Conservation (phyloP, 805 yeast species). For the Candida hispaniensis region DNA sequence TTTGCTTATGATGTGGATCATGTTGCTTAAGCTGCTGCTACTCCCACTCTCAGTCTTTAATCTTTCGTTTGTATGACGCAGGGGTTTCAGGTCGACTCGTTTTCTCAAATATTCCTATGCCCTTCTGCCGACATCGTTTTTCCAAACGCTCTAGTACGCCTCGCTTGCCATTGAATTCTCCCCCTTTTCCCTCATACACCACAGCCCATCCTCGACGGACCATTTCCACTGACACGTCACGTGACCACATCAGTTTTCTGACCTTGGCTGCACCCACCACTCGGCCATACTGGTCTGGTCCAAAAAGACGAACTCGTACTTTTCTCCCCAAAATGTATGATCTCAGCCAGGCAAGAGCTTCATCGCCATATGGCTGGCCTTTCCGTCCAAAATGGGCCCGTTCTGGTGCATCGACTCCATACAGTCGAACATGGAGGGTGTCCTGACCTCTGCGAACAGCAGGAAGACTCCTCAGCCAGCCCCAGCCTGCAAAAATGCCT, state of each 20-base stretch:
- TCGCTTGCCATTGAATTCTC: constrained; percentile 79
- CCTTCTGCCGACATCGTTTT: constrained; percentile 42
- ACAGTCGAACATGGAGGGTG: constrained; percentile 71
- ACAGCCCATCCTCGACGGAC: constrained; percentile 70
- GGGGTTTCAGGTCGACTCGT: constrained; percentile 53
- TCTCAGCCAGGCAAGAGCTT: constrained; percentile 71
- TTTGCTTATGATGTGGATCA: too few species aligned
- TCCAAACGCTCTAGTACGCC: constrained; percentile 49
- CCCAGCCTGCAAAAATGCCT: constrained; percentile 83
- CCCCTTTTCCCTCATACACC: constrained; percentile 80
- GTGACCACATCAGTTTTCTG: constrained; percentile 53
- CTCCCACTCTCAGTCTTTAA: constrained; percentile 17
- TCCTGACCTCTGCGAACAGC: constrained; percentile 41
- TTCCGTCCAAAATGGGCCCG: constrained; percentile 89
- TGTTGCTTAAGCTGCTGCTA: too few species aligned
- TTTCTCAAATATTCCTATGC: constrained; percentile 55
- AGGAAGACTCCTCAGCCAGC: constrained; percentile 71
- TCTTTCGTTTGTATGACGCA: constrained; percentile 52
- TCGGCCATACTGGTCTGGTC: constrained; percentile 80
- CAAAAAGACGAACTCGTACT: constrained; percentile 66
- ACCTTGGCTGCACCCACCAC: constrained; percentile 68
- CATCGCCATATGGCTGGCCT: constrained; percentile 78
- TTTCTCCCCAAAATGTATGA: constrained; percentile 51
- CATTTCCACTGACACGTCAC: constrained; percentile 84
- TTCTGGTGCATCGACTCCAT: constrained; percentile 97